These are phyloP conservation scores for Iris macrosiphon DNA, from an alignment of 106 monocot genomes.

Conservation along the genomic window DNA sequence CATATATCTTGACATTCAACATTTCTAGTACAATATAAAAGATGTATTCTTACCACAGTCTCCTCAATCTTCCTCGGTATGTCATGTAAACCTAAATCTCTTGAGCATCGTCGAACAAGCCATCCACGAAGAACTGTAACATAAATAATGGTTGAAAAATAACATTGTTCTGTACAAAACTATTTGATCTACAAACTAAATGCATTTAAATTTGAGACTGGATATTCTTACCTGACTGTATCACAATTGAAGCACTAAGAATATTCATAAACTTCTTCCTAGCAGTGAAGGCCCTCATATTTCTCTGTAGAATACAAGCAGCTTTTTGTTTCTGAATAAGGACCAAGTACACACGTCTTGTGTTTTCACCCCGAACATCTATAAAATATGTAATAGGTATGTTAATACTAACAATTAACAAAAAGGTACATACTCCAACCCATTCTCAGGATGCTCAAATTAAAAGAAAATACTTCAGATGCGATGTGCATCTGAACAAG, in stretches of 20 bases:
- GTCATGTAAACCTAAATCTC: conserved; percentile 36
- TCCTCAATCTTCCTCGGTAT: conserved; percentile 13
- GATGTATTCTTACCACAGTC: conserved; percentile 37
- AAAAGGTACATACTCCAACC: no score
- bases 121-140: conserved; percentile 68
- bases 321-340: conserved; percentile 52
- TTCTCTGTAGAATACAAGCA: conserved; percentile 57
- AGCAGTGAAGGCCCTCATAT: conserved; percentile 33
- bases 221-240: conserved; percentile 74
- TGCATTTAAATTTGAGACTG: not conserved
- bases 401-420: no score
- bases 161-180: not conserved
- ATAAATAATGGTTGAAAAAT: not conserved
- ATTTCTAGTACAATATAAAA: not conserved
- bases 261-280: conserved; percentile 51
- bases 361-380: conserved; percentile 77
- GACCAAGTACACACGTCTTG: conserved; percentile 34
- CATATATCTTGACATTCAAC: no score
- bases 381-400: not conserved
- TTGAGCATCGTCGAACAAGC: conserved; percentile 71
- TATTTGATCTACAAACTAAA: not conserved
- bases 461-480: no score
- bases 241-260: conserved; percentile 52
- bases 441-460: no score
- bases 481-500: no score